Evolutionary conservation across 805 yeast species (phyloP), one percentile per base, ranked within the genome.

Genomic region (Saccharomycopsis amapae): DNA sequence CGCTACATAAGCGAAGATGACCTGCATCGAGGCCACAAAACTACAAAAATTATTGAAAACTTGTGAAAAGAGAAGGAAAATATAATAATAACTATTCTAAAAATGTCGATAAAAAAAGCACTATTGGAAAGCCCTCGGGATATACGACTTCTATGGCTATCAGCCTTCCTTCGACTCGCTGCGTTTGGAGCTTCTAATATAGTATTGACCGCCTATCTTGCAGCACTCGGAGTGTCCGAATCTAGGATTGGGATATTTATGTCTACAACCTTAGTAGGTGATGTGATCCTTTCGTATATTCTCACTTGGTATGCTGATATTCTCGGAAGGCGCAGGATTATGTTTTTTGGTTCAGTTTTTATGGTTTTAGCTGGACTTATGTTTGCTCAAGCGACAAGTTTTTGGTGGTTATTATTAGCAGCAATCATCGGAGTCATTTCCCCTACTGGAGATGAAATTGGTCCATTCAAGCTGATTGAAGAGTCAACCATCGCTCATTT

Each of bases 391-490:
- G 68, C 75, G 28, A 10, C 24, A 4, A 74, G 75, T 53, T 85
- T 68, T 59, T 57, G 63, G 52, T 51, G 81, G 1, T 65, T 87
- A 33, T 63, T 87, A 18, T 20, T 69, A 2, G 93, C 93, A 6
- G 93, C 95, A 2, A 73, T 85, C 2, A 48, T 85, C 25, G 96
- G 96, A 1, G 95, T 87, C 15, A 83, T 87, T 5, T 84, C 95
- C 2, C 93, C 95, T 1, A 78, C 86, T 24, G 95, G 96, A 20
- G 88, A 81, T 56, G 96, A 87, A 57, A 85, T 89, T 0, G 96
- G 96, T 0, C 96, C 96, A 0, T 87, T 87, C 62, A 81, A 84
- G 57, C 77, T 93, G 0, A 78, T 87, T 24, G 96, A 87, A 60
- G 95, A 86, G 58, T 79, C 90, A 1, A 73, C 85, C 33, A 68